phyloP scores from a whole-genome alignment of 768 basidiomycete species.

The Mrakia blollopis region DNA sequence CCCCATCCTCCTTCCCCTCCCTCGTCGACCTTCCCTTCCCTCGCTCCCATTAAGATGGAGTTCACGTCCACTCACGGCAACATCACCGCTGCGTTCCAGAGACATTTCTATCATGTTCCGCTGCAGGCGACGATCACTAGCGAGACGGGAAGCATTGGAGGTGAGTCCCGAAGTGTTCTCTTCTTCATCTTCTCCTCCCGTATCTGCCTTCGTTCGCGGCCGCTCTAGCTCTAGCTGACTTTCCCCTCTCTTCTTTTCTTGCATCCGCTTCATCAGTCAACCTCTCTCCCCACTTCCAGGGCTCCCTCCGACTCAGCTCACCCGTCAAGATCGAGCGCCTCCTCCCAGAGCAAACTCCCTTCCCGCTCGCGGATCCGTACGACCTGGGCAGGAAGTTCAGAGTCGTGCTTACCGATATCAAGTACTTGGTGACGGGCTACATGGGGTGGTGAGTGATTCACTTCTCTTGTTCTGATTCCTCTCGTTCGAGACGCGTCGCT shows the following conservation, averaged over 20 bases:
- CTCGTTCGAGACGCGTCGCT: not conserved
- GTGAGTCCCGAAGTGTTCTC: not conserved
- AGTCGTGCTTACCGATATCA: not conserved
- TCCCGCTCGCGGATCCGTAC: not conserved
- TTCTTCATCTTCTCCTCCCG: not conserved
- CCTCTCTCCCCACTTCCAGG: conserved; percentile 10
- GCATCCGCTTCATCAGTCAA: not conserved
- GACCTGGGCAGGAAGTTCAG: not conserved
- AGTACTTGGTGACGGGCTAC: not conserved
- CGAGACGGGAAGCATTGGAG: not conserved
- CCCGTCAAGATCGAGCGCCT: not conserved
- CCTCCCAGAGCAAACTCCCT: not conserved
- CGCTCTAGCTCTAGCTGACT: not conserved
- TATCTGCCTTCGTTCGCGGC: not conserved
- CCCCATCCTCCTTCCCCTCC: too few relatives aligned
- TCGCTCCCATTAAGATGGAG: not conserved
- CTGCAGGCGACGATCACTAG: not conserved
- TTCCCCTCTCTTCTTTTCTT: too few relatives aligned
- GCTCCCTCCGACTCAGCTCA: conserved; percentile 1
- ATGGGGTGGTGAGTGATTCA: conserved; percentile 6
- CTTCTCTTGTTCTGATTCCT: not conserved
- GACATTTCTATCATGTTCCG: not conserved
- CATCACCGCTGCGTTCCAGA: not conserved
- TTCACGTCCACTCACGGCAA: not conserved
- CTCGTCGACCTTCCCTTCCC: too few relatives aligned